Conservation (phyloP, 768 basidiomycete species). For the Austroboletus festivus region DNA sequence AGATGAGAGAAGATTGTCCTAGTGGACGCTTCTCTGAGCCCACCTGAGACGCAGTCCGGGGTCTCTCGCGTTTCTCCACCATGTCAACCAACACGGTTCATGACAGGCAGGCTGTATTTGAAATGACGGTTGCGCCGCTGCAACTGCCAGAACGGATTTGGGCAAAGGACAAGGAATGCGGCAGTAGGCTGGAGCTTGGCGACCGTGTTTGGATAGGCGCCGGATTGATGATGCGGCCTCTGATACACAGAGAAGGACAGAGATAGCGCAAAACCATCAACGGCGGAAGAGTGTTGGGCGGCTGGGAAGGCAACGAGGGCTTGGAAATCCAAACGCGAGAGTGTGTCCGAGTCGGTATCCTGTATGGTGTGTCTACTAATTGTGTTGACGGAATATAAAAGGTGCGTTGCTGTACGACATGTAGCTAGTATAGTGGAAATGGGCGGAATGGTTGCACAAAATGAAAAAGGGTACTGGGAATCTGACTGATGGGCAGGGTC, state of each 20-base stretch:
- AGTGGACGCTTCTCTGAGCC: constrained; percentile 7
- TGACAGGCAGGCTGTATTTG: constrained; percentile 14
- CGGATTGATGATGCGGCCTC: constrained; percentile 1
- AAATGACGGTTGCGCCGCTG: constrained; percentile 17
- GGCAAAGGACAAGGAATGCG: constrained; percentile 11
- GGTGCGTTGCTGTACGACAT: constrained; percentile 18
- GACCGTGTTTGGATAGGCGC: constrained; percentile 14
- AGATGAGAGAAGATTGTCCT: constrained; percentile 15
- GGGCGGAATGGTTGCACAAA: constrained; percentile 16
- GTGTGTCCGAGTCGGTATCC: too few relatives aligned
- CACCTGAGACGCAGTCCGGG: constrained; percentile 8
- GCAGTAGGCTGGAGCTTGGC: constrained; percentile 24
- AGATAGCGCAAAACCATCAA: constrained; percentile 7
- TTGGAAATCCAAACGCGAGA: neutral
- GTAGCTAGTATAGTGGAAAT: too few relatives aligned
- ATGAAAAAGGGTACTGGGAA: constrained; percentile 28
- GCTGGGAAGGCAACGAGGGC: neutral
- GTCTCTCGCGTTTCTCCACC: constrained; percentile 8
- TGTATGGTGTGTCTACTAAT: constrained; percentile 26
- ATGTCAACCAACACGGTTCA: constrained; percentile 8
- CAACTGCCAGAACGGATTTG: constrained; percentile 19
- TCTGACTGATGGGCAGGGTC: constrained; percentile 35
- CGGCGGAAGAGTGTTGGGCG: too few relatives aligned
- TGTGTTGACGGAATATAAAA: constrained; percentile 15
- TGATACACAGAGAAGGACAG: constrained; percentile 8